Conservation (phyloP, 805 yeast genomes). For the Yamadazyma sp. region DNA sequence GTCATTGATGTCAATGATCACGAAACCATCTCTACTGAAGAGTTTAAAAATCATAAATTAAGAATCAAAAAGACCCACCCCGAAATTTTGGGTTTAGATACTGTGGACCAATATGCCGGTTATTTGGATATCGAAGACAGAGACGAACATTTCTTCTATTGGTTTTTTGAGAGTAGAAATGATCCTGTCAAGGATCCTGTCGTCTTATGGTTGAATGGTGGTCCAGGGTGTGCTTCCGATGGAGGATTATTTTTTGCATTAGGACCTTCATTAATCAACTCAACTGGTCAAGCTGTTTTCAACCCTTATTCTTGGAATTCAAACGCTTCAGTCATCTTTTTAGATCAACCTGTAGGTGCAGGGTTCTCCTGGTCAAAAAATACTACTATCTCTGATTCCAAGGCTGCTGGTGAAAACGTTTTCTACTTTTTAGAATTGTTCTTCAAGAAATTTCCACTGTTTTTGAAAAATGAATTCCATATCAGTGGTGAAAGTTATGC, state of each 20-base stretch:
- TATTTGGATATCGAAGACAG: slow-evolving; percentile 72
- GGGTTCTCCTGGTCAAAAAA: slow-evolving; percentile 19
- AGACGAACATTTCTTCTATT: slow-evolving; percentile 43
- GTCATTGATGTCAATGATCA: slow-evolving; percentile 1
- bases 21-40: slow-evolving; percentile 6
- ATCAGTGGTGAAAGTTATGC: slow-evolving; percentile 40
- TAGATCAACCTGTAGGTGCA: slow-evolving; percentile 26
- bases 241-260: slow-evolving; percentile 28
- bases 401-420: slow-evolving; percentile 23
- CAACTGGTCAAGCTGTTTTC: slow-evolving; percentile 19
- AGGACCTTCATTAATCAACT: slow-evolving; percentile 24
- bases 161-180: slow-evolving; percentile 30
- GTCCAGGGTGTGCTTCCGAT: slow-evolving; percentile 28
- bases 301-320: slow-evolving; percentile 28
- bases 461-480: slow-evolving; percentile 21
- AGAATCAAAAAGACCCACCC: slow-evolving; percentile 31
- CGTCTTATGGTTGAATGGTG: slow-evolving; percentile 29
- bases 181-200: slow-evolving; percentile 28
- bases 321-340: slow-evolving; percentile 35
- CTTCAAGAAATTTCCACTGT: slow-evolving; percentile 25
- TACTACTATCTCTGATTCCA: slow-evolving; percentile 14
- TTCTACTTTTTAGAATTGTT: slow-evolving; percentile 27
- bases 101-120: slow-evolving; percentile 76
- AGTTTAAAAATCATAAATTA: slow-evolving; percentile 1
- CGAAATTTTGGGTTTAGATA: slow-evolving; percentile 65